These are phyloP conservation scores for Stipa capillata DNA, from an alignment of 176 grass and related monocot genomes.

Conservation along the genomic window DNA sequence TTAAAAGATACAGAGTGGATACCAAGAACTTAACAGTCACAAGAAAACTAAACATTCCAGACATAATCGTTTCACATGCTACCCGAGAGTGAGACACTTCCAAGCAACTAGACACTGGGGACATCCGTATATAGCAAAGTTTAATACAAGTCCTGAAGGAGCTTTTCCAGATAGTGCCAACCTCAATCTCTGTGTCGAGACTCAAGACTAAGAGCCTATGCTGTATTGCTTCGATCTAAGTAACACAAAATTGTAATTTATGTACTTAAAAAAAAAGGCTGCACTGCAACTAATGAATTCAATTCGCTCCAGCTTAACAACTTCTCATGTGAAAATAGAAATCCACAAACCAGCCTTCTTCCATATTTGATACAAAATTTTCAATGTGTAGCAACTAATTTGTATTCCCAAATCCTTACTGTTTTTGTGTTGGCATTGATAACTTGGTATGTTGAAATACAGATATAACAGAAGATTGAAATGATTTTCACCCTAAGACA, in stretches of 20 bases:
- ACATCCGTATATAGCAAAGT: background rate
- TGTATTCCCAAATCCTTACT: slow-evolving; percentile 14
- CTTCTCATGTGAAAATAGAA: background rate
- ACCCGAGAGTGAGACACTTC: background rate
- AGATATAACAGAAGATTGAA: slow-evolving; percentile 8
- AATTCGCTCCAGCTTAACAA: background rate
- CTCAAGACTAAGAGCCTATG: background rate
- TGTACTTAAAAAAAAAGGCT: too few relatives aligned
- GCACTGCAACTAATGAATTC: background rate
- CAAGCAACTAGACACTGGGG: background rate
- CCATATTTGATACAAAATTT: background rate
- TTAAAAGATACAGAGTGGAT: background rate
- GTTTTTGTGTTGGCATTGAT: background rate
- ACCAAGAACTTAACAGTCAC: background rate
- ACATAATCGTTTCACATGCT: background rate
- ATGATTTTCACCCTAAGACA: slow-evolving; percentile 12
- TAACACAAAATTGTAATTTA: background rate
- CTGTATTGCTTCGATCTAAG: background rate
- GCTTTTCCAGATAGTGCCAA: background rate
- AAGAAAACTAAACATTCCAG: background rate
- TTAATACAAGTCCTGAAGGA: background rate
- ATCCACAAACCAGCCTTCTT: background rate
- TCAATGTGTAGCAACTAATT: background rate
- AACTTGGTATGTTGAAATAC: slow-evolving; percentile 12
- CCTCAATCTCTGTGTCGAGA: background rate